Evolutionary conservation across 352 stramenopile species (phyloP).

Genomic region (Phytophthora sansomeana): DNA sequence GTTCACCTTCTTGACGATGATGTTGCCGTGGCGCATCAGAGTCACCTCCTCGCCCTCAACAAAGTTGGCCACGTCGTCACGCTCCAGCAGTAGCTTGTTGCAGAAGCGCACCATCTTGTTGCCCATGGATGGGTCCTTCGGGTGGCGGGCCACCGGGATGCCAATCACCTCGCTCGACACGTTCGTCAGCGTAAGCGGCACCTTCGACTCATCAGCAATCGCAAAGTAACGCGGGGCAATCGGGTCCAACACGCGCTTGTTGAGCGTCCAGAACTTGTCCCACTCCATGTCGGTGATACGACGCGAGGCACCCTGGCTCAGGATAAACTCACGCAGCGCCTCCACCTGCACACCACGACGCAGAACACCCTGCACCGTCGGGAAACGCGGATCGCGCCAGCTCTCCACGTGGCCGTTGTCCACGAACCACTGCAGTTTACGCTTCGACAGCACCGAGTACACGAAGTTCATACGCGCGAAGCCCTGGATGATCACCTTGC

Average conservation of each 20-base stretch:
- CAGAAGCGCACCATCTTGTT: conserved; percentile 92
- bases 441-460: conserved; percentile 98
- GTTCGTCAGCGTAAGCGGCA: conserved; percentile 91
- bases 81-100: conserved; percentile 94
- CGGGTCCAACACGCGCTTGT: conserved; percentile 99
- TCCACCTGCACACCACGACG: conserved; percentile 96
- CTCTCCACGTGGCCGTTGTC: conserved; percentile 96
- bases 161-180: conserved; percentile 66
- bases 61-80: conserved; percentile 95
- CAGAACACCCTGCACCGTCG: conserved; percentile 97
- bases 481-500: conserved; percentile 91
- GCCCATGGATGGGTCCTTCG: conserved; percentile 81
- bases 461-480: conserved; percentile 99
- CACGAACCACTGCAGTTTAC: conserved; percentile 99
- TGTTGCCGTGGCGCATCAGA: conserved; percentile 97
- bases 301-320: conserved; percentile 96
- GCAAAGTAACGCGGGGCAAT: conserved; percentile 97
- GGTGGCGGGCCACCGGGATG: conserved; percentile 74
- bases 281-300: conserved; percentile 99
- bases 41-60: conserved; percentile 97
- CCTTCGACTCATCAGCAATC: conserved; percentile 90
- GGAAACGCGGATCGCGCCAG: conserved; percentile 99
- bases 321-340: conserved; percentile 97
- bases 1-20: conserved; percentile 81
- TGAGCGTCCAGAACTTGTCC: conserved; percentile 99